Conservation (phyloP, 345 rosid species). For the Capsella bursapastoris region DNA sequence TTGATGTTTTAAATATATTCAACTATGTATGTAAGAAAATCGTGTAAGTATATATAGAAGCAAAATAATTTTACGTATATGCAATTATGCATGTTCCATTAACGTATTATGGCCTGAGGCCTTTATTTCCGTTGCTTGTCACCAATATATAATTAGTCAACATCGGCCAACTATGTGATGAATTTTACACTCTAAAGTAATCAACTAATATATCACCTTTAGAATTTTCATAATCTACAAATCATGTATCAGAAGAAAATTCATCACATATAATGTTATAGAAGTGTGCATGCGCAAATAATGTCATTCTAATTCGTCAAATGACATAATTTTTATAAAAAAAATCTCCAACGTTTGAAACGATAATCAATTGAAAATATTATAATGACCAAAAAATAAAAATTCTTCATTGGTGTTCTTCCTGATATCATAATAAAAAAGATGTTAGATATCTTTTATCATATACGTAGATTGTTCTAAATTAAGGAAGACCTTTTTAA, state of each 20-base stretch:
- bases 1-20: background rate
- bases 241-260: background rate
- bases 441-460: no score
- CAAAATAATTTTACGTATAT: slow-evolving; percentile 16
- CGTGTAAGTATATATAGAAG: background rate
- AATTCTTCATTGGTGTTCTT: background rate
- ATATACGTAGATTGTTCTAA: no score
- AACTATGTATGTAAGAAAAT: background rate
- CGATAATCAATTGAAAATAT: no score
- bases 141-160: background rate
- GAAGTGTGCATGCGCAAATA: background rate
- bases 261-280: background rate
- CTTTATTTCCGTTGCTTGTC: background rate
- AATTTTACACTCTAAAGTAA: background rate
- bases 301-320: background rate
- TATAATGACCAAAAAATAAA: no score
- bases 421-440: background rate
- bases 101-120: slow-evolving; percentile 12
- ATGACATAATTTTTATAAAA: background rate
- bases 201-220: no score
- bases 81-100: slow-evolving; percentile 6
- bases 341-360: background rate
- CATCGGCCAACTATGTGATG: slow-evolving; percentile 10
- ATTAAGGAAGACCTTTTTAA: no score
- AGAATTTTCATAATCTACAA: background rate